Evolutionary conservation across 2,329 filamentous ascomycete species (phyloP), one percentile per base, ranked within the genome.

Genomic region (Elsinoe batatas): DNA sequence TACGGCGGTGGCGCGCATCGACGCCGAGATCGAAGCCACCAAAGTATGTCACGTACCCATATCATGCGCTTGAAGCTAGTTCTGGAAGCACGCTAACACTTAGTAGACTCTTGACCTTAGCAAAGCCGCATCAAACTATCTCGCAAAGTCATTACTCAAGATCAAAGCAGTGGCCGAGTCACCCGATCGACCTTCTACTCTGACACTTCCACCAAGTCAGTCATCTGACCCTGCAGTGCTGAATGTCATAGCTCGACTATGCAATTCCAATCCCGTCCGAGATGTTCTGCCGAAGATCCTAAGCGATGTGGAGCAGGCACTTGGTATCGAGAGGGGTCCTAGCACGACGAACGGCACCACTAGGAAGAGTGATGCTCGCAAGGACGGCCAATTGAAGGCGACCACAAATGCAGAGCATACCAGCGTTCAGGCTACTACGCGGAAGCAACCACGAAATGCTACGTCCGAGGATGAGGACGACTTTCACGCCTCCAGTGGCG

Each of bases 221-320:
- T 67, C 72, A 15, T 53, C 68, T 49, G 75, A 76, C 57, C 59
- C 69, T 0, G 75, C 77, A 1, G 71, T 74, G 53, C 70, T 78
- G 15, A 84, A 84, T 68, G 79, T 84, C 12, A 70, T 75, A 46
- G 81, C 79, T 12, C 69, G 81, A 53, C 60, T 84, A 53, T 83
- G 79, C 64, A 83, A 81, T 58, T 79, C 80, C 12, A 77, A 74
- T 54, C 79, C 78, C 0, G 79, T 82, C 11, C 78, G 77, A 65
- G 75, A 78, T 60, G 77, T 74, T 2, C 65, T 83, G 42, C 72
- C 74, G 18, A 71, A 71, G 35, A 69, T 77, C 22, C 60, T 74
- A 32, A 66, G 66, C 3, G 71, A 72, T 33, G 61, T 76, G 56
- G 71, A 72, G 62, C 60, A 53, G 1, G 71, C 72, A 37, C 62